Base-by-base conservation (phyloP, 306 rosid genomes). In the Vigna unguiculata region DNA sequence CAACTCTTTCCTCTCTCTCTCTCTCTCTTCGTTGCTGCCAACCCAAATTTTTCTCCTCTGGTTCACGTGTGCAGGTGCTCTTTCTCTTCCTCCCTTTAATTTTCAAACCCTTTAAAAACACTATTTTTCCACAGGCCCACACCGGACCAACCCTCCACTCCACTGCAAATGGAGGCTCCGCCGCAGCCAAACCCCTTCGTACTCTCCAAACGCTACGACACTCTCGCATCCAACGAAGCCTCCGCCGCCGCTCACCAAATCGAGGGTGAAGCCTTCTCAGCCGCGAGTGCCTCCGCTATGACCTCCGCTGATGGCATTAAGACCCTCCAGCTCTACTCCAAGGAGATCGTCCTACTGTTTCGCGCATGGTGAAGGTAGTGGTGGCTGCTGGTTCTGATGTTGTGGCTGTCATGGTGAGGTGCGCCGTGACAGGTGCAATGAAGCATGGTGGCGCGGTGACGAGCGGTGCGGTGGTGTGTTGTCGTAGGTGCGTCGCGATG, bases 161-260 rank as follows among this genome's bases (percentile, higher is more conserved):
- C 75, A 8, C 60, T 38, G 25, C 36, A 55, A 0, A 19, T 68
- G 0, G 17, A 28, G 32, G 32, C 75, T 28, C 69, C 75, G 14
- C 60, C 38, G 25, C 36, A 43, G 1, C 19, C 75, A 0, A 9
- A 28, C 32, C 28, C 91, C 13, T 92, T 96, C 41, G 88, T 93
- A 69, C 97, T 95, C 81, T 92, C 72, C 34, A 78, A 70, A 17
- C 77, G 65, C 57, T 78, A 78, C 61, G 77, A 72, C 65, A 78
- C 72, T 22, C 0, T 78, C n/a, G 12, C 77, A 17, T 10, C 36
- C 3, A 47, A 70, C 32, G 77, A 78, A 8, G 57, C 82, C 65
- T 71, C 71, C 65, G 36, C 15, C 36, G 65, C 77, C 38, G 71
- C 71, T 2, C 47, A 14, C 41, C 52, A 69, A 62, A 78, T 78